These are phyloP conservation scores for Crithidia sp. DNA, from an alignment of 208 protist species.

Conservation along the genomic window DNA sequence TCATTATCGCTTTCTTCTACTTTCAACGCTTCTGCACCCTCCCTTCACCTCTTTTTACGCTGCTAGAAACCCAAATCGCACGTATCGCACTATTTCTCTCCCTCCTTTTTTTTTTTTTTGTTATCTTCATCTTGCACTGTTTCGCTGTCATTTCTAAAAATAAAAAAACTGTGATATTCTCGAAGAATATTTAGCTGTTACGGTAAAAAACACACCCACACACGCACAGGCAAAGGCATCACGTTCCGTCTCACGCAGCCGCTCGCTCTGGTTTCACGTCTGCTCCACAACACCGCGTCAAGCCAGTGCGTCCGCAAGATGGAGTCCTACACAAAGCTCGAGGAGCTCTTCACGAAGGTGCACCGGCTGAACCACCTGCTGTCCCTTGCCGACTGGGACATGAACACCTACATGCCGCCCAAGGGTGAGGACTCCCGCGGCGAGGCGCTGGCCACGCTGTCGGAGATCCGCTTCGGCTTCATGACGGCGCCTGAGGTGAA, in stretches of 20 bases:
- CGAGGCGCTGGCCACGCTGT: conserved; percentile 61
- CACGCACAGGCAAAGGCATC: too few species aligned
- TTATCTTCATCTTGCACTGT: too few species aligned
- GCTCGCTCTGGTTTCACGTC: conserved; percentile 6
- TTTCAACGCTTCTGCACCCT: too few species aligned
- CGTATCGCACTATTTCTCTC: too few species aligned
- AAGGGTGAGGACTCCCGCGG: conserved; percentile 66
- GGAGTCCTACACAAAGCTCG: conserved; percentile 74
- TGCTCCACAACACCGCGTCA: neutral
- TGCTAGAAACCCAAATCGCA: too few species aligned
- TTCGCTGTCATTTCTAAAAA: too few species aligned
- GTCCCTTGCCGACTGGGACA: conserved; percentile 69
- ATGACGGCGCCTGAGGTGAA: conserved; percentile 57
- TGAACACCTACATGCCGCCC: conserved; percentile 77
- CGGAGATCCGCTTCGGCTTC: conserved; percentile 44
- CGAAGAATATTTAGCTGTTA: too few species aligned
- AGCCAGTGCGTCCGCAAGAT: conserved; percentile 34
- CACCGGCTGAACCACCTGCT: conserved; percentile 64
- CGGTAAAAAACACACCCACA: too few species aligned
- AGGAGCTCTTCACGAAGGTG: conserved; percentile 59
- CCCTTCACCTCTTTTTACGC: too few species aligned
- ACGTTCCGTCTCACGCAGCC: conserved; percentile 7
- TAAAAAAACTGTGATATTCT: too few species aligned
- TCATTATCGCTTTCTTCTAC: too few species aligned
- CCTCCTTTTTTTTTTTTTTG: too few species aligned